Evolutionary conservation across 2,329 filamentous ascomycete species (phyloP).

Genomic region (Parastagonospora nodorum): DNA sequence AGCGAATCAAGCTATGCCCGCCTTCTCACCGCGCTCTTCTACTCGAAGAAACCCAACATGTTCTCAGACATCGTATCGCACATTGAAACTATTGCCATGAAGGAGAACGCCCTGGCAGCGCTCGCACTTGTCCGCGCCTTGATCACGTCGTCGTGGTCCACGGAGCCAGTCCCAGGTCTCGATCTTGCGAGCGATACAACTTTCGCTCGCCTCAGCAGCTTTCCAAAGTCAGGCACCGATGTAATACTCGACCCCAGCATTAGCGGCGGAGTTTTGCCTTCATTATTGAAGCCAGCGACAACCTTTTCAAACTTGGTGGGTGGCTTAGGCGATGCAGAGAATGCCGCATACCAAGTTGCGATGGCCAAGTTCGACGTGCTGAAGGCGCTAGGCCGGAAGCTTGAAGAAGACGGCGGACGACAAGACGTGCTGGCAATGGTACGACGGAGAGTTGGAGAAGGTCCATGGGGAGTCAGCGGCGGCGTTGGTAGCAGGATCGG

Average conservation of each 20-base stretch:
- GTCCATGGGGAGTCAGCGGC: constrained; percentile 48
- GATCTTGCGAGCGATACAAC: constrained; percentile 58
- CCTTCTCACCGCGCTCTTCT: constrained; percentile 60
- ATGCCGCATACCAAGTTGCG: constrained; percentile 62
- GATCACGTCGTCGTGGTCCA: constrained; percentile 60
- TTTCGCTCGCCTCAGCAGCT: constrained; percentile 42
- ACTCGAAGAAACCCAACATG: constrained; percentile 55
- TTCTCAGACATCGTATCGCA: constrained; percentile 59
- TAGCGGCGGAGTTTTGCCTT: constrained; percentile 58
- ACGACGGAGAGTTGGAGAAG: constrained; percentile 49
- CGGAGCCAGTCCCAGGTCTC: constrained; percentile 47
- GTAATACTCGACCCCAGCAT: constrained; percentile 58
- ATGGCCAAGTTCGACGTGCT: constrained; percentile 63
- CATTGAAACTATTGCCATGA: constrained; percentile 63
- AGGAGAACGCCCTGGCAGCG: constrained; percentile 61
- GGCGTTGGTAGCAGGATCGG: constrained; percentile 52
- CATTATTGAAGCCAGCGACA: constrained; percentile 61
- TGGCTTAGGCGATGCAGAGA: constrained; percentile 61
- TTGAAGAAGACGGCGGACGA: constrained; percentile 47
- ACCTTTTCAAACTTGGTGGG: constrained; percentile 64
- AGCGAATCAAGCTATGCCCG: constrained; percentile 60
- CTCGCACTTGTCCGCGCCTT: constrained; percentile 58
- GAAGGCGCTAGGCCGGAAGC: constrained; percentile 52
- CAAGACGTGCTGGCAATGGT: constrained; percentile 51
- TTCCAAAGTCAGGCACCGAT: constrained; percentile 52